A percentile compares a stretch with the other conserved stretches of the same genome.
These are phyloP conservation scores for Aurifilum marmelostoma DNA, from an alignment of 2,329 filamentous ascomycete species.

Conservation along the genomic window DNA sequence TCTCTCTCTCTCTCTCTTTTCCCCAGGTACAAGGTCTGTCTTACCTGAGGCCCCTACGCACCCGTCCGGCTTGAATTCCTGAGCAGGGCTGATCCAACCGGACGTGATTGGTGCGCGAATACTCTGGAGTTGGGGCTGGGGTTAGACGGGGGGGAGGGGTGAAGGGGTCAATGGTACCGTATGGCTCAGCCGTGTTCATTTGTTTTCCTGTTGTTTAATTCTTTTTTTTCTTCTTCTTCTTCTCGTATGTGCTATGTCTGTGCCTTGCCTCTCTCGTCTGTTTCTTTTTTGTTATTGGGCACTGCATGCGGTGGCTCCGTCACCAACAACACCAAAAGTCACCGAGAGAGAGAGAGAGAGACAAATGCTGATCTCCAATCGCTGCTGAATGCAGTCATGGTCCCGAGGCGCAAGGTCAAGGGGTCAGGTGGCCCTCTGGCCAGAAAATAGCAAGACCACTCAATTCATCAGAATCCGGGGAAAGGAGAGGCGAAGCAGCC, in stretches of 20 bases:
- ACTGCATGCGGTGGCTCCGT: neutral
- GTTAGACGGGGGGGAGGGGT: neutral
- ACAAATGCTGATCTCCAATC: neutral
- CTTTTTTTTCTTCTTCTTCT: neutral
- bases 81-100: neutral
- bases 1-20: neutral
- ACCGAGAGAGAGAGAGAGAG: neutral
- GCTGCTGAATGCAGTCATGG: neutral
- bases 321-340: neutral
- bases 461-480: constrained; percentile 6
- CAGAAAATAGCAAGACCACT: neutral
- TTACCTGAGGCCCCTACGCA: neutral
- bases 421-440: neutral
- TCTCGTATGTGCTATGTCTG: neutral
- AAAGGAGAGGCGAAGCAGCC: constrained; percentile 16
- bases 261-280: neutral
- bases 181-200: neutral
- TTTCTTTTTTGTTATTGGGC: neutral
- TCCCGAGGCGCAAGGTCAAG: constrained; percentile 1
- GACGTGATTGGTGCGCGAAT: constrained; percentile 19
- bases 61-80: neutral
- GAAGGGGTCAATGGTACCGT: neutral
- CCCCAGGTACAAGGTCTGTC: neutral
- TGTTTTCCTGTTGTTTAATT: too few relatives aligned
- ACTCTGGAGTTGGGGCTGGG: constrained; percentile 1